Evolutionary conservation across 2,329 filamentous ascomycete species (phyloP), one percentile per base, ranked within the genome.

Genomic region (Anthostomella pinea): DNA sequence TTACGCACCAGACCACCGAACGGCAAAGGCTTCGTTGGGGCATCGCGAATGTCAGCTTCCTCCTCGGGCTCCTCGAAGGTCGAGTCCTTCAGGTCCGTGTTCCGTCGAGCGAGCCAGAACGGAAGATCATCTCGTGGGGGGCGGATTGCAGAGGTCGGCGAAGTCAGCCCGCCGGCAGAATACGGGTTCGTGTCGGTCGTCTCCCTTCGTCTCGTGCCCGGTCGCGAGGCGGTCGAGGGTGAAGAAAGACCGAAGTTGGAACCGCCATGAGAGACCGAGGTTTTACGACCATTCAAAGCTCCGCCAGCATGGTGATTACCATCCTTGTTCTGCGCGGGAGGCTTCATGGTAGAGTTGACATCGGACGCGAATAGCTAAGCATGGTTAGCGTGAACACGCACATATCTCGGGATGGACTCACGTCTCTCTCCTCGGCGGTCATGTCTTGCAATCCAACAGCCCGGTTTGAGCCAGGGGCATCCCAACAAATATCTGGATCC

Each of bases 401-500:
- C n/a, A n/a, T n/a, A n/a, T n/a, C n/a, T n/a, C n/a, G 31, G 33
- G 22, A 35, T 25, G 37, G 38, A 61, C 69, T 56, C 56, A 80
- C 77, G 63, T 75, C 73, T 56, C 71, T 79, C 63, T 84, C 81
- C 42, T 79, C 73, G 5, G 64, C 46, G 2, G 75, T 70, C 78
- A 95, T 80, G 27, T 85, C 81, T 44, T 79, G 73, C 47, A 95
- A 62, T 19, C 80, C 81, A 47, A 96, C 70, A 6, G 90, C 88
- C 46, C 78, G 75, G 28, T 80, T 73, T 35, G 75, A 74, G 16
- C 86, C 88, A 41, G 75, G 74, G 40, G 76, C 66, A 57, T 95
- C 87, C 93, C 91, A 98, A 62, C 90, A 97, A 26, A 91, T 79
- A 45, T 93, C 88, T n/a, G 90, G 87, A 28, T 91, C 89, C 55